Evolutionary conservation across 257 asterid genomes (phyloP).

Genomic region (Nicotiana knightiana): DNA sequence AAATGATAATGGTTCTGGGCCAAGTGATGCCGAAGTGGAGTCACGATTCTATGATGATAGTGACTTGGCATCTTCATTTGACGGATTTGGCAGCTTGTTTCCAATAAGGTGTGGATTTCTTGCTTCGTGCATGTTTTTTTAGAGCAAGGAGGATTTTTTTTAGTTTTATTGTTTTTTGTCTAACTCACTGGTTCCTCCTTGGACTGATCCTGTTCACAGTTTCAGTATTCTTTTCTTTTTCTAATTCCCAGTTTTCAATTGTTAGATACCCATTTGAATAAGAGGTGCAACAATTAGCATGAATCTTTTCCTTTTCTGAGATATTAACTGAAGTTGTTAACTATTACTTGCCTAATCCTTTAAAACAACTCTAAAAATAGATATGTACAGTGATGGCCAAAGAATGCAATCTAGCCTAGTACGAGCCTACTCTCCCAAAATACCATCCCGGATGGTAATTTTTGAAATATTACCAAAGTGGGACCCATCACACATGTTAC

Average conservation of each 20-base stretch:
- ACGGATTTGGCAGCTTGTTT: constrained; percentile 54
- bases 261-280: background rate
- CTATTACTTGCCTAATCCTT: background rate
- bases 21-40: constrained; percentile 84
- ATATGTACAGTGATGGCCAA: background rate
- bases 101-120: constrained; percentile 54
- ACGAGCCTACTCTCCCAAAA: background rate
- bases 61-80: constrained; percentile 49
- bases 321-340: background rate
- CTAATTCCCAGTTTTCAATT: background rate
- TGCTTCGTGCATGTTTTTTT: background rate
- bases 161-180: background rate
- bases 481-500: background rate
- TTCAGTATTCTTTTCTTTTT: background rate
- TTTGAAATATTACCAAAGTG: background rate
- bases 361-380: background rate
- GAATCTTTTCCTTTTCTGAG: background rate
- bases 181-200: background rate
- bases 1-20: constrained; percentile 47
- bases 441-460: background rate
- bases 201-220: background rate
- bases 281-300: background rate
- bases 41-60: constrained; percentile 52
- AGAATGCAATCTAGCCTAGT: background rate
- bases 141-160: background rate